Base-by-base conservation (phyloP, 2,329 filamentous ascomycete genomes). In the Monilinia laxa region DNA sequence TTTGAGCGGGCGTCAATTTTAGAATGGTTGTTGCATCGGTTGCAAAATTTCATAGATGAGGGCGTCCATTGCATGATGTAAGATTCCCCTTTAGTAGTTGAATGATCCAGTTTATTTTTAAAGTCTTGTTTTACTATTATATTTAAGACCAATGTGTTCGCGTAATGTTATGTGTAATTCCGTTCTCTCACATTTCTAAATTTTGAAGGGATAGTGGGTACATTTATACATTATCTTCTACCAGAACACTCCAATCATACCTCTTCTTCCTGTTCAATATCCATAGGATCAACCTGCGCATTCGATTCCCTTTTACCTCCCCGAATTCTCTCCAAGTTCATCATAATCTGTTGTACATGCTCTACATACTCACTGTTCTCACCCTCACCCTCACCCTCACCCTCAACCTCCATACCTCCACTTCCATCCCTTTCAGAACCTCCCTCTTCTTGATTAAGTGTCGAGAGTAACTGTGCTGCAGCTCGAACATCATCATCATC, bases 1-100 rank as follows among this genome's bases (percentile, higher is more conserved):
- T 57, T 47, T 35, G 40, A 40, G 23, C 6, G 31, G 62, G 62
- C 62, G 62, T 64, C 28, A 57, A 25, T 38, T 38, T 35, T 64
- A 64, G 62, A 64, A 10, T 25, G 38, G 62, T 9, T 35, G 18
- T 23, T 52, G 20, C 52, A 64, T 57, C 42, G 52, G 40, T 49
- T 64, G 52, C 54, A 57, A 57, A 42, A 25, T 49, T 57, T 49
- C 18, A 5, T 63, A 54, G 35, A 58, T 18, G 5, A 40, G 18
- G 62, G 51, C 52, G 52, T 64, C 57, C 14, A 47, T 35, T 25
- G 51, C 20, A 31, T 35, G 25, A 57, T 64, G 42, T 47, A 58
- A 47, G 62, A 64, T 64, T 49, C 52, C 62, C 62, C 58, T 51
- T 60, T 38, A 25, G 58, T 38, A 51, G 28, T 60, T 12, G 9